Evolutionary conservation across 2,329 filamentous ascomycete genomes (phyloP).

Genomic region (Chaetomium sp.): DNA sequence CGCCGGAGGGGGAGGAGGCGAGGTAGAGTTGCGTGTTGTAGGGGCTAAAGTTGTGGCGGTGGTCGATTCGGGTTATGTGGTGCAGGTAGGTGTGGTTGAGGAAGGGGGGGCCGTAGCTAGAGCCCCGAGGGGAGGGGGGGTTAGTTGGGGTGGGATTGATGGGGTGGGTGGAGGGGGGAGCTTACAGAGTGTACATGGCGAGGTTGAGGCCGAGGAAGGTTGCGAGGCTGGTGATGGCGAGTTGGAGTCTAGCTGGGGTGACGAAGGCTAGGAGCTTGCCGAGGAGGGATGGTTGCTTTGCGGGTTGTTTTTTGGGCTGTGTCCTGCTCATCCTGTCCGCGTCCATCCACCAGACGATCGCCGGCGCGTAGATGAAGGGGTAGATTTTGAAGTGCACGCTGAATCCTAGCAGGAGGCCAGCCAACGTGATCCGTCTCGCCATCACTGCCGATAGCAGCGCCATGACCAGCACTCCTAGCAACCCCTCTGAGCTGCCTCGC

Average conservation of each 20-base stretch:
- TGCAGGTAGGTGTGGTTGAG: conserved; percentile 89
- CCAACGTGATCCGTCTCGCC: conserved; percentile 60
- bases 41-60: conserved; percentile 96
- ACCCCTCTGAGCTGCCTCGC: conserved; percentile 86
- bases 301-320: conserved; percentile 1
- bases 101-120: conserved; percentile 73
- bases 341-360: conserved; percentile 81
- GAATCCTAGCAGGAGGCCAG: conserved; percentile 76
- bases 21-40: conserved; percentile 93
- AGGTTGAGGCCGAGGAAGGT: conserved; percentile 76
- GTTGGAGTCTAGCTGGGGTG: conserved; percentile 56
- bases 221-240: conserved; percentile 65
- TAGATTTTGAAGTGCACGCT: conserved; percentile 98
- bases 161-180: conserved; percentile 23
- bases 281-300: conserved; percentile 26
- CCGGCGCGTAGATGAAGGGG: conserved; percentile 89
- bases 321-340: conserved; percentile 46
- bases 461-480: conserved; percentile 82
- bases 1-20: conserved; percentile 58
- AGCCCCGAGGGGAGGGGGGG: background rate
- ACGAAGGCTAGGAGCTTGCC: conserved; percentile 41
- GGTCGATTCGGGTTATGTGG: conserved; percentile 89
- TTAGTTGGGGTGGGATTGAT: conserved; percentile 2
- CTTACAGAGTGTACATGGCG: conserved; percentile 75
- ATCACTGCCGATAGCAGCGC: conserved; percentile 82